Evolutionary conservation across 2,329 filamentous ascomycete species (phyloP).

Genomic region (Clarireedia hainanense): DNA sequence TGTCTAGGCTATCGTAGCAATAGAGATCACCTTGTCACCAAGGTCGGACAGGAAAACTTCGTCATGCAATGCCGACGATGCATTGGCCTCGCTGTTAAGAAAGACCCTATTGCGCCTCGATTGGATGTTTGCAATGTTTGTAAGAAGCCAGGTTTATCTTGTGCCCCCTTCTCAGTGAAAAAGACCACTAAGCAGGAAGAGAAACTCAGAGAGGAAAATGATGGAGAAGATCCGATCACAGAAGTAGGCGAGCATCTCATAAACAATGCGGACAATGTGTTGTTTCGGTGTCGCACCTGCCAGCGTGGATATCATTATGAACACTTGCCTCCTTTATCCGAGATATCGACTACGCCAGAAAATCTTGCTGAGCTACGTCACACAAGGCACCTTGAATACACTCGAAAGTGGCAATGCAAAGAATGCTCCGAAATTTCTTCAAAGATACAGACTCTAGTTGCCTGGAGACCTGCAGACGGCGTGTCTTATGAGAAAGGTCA

Average conservation of each 20-base stretch:
- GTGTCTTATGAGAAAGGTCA: slow-evolving; percentile 46
- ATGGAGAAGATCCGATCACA: slow-evolving; percentile 68
- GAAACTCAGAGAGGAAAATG: slow-evolving; percentile 70
- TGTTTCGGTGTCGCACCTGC: slow-evolving; percentile 78
- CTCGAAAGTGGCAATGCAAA: slow-evolving; percentile 68
- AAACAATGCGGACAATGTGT: slow-evolving; percentile 66
- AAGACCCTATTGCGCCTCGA: slow-evolving; percentile 61
- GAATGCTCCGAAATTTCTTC: slow-evolving; percentile 59
- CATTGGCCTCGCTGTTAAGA: slow-evolving; percentile 59
- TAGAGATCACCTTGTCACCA: slow-evolving; percentile 86
- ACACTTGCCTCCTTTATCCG: slow-evolving; percentile 54
- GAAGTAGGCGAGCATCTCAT: slow-evolving; percentile 53
- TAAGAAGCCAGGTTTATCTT: slow-evolving; percentile 56
- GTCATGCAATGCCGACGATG: slow-evolving; percentile 88
- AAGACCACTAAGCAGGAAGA: slow-evolving; percentile 77
- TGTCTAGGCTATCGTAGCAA: slow-evolving; percentile 68
- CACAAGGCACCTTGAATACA: slow-evolving; percentile 65
- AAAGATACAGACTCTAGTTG: slow-evolving; percentile 72
- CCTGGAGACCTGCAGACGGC: slow-evolving; percentile 70
- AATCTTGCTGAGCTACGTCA: slow-evolving; percentile 44
- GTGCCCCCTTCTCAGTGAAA: slow-evolving; percentile 63
- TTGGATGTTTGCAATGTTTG: slow-evolving; percentile 68
- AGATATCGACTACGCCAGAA: slow-evolving; percentile 30
- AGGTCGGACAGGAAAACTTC: slow-evolving; percentile 67
- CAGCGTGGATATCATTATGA: slow-evolving; percentile 75